These are phyloP conservation scores for Malbranchea cinnamomea DNA, from an alignment of 2,329 filamentous ascomycete species.

Conservation along the genomic window DNA sequence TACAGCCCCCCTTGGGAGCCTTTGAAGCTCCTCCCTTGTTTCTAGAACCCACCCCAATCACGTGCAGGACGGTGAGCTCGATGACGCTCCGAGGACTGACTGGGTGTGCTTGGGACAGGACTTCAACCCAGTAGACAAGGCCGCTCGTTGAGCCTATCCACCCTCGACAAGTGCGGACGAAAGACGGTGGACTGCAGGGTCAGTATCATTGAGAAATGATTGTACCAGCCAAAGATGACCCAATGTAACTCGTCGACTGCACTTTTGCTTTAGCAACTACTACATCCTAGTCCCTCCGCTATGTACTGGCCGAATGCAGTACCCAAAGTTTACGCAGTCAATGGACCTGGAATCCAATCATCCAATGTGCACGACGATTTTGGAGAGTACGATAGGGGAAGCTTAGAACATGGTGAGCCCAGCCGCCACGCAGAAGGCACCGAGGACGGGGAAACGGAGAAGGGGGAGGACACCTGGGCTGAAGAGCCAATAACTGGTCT, in stretches of 20 bases:
- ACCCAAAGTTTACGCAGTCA: conserved; percentile 34
- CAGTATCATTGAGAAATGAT: conserved; percentile 13
- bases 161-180: too few species aligned
- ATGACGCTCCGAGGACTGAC: too few species aligned
- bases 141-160: too few species aligned
- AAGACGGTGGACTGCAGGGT: too few species aligned
- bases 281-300: conserved; percentile 21
- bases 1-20: too few species aligned
- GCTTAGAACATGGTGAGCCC: conserved; percentile 41
- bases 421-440: conserved; percentile 10
- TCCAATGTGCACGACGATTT: conserved; percentile 15
- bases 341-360: conserved; percentile 25
- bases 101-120: too few species aligned
- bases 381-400: conserved; percentile 8
- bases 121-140: too few species aligned
- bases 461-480: conserved; percentile 25
- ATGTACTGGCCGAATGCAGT: conserved; percentile 38
- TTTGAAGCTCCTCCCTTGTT: too few species aligned
- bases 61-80: too few species aligned
- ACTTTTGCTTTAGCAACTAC: conserved; percentile 14
- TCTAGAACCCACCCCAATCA: too few species aligned
- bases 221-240: conserved; percentile 21
- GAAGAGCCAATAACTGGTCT: conserved; percentile 59
- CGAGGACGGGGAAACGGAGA: conserved; percentile 14
- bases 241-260: conserved; percentile 18